Evolutionary conservation across 805 yeast genomes (phyloP).

Genomic region (Cyberlindnera nakhonratchasimensis): DNA sequence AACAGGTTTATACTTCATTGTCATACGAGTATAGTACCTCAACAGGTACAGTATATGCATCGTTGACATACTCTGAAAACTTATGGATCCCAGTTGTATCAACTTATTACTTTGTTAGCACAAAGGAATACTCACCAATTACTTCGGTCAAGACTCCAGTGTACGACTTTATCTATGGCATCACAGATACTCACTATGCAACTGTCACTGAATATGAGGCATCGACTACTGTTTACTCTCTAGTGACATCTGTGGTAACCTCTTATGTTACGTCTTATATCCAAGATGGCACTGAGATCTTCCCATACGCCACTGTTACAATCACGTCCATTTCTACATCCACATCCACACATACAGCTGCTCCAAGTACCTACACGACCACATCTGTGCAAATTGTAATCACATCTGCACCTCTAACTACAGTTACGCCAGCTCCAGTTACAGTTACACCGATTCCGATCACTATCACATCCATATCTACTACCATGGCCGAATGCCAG

Average conservation of each 20-base stretch:
- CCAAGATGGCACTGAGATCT: constrained; percentile 10
- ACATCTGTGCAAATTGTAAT: no score
- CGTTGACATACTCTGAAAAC: constrained; percentile 18
- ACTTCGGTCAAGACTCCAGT: constrained; percentile 7
- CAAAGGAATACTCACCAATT: constrained; percentile 7
- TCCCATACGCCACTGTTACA: constrained; percentile 20
- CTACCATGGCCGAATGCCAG: background rate
- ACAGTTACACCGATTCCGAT: no score
- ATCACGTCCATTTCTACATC: background rate
- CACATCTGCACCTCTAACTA: no score
- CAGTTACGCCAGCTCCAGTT: no score
- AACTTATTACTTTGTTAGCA: constrained; percentile 4
- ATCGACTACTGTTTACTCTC: constrained; percentile 15
- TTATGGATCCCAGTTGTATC: constrained; percentile 19
- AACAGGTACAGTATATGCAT: constrained; percentile 14
- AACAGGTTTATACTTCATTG: constrained; percentile 1
- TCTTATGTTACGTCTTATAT: constrained; percentile 18
- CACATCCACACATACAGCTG: background rate
- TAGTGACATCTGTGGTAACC: constrained; percentile 8
- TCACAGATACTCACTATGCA: constrained; percentile 9
- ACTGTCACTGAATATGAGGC: constrained; percentile 19
- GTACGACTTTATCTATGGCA: constrained; percentile 17
- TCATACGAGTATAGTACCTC: constrained; percentile 8
- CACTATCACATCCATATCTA: background rate
- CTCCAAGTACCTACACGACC: no score